Percentiles rank a stretch among this genome's conserved stretches.
Conservation (phyloP, 352 stramenopile genomes). For the Peronosclerospora sorghi region DNA sequence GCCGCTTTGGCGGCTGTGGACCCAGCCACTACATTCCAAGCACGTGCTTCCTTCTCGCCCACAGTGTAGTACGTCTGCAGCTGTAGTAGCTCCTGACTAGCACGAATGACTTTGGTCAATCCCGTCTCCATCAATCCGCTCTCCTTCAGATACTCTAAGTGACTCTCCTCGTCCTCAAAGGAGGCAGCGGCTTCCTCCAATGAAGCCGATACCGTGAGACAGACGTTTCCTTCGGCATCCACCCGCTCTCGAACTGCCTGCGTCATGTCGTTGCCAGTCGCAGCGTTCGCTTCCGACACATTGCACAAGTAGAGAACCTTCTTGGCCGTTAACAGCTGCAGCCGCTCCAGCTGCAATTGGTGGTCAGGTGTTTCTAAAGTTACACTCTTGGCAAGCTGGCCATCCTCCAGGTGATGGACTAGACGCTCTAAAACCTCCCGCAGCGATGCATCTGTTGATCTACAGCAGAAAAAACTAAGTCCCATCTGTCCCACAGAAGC, state of each 20-base stretch:
- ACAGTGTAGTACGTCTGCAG: slow-evolving; percentile 97
- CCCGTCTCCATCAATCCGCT: slow-evolving; percentile 62
- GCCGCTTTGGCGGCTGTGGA: slow-evolving; percentile 62
- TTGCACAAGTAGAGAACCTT: slow-evolving; percentile 97
- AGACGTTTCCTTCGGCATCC: slow-evolving; percentile 57
- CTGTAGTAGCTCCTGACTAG: slow-evolving; percentile 89
- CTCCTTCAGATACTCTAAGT: slow-evolving; percentile 90
- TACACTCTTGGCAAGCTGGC: slow-evolving; percentile 45
- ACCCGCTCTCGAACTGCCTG: slow-evolving; percentile 56
- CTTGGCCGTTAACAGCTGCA: slow-evolving; percentile 86
- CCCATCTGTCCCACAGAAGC: background rate
- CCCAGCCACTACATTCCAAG: slow-evolving; percentile 73
- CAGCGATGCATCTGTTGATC: slow-evolving; percentile 38
- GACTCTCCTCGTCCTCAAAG: slow-evolving; percentile 85
- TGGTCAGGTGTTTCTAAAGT: slow-evolving; percentile 76
- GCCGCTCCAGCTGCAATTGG: slow-evolving; percentile 68
- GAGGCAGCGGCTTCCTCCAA: slow-evolving; percentile 70
- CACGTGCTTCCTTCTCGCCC: slow-evolving; percentile 70
- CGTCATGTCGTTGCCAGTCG: slow-evolving; percentile 89
- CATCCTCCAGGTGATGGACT: slow-evolving; percentile 72
- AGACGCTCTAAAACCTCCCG: slow-evolving; percentile 51
- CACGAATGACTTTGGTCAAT: slow-evolving; percentile 77
- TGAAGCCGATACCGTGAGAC: slow-evolving; percentile 60
- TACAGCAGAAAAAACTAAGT: slow-evolving; percentile 8
- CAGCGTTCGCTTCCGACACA: slow-evolving; percentile 92